Conservation (phyloP, 768 basidiomycete genomes). For the Serendipita sp. region DNA sequence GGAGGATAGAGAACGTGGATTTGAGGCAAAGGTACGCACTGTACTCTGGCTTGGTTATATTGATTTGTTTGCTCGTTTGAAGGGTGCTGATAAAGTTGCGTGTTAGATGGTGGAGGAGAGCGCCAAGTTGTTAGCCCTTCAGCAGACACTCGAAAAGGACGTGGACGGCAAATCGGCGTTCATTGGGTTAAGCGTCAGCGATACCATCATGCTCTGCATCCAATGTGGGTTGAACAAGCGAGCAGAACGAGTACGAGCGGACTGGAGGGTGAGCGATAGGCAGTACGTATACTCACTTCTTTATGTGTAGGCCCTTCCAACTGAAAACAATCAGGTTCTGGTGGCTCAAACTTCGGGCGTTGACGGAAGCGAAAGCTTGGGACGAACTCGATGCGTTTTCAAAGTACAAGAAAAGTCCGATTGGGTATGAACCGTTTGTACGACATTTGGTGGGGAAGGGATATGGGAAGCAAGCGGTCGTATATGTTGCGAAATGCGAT, state of each 20-base stretch:
- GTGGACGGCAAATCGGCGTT: constrained; percentile 60
- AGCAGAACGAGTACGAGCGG: constrained; percentile 75
- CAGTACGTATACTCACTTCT: constrained; percentile 37
- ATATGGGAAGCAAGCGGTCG: constrained; percentile 55
- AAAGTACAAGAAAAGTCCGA: constrained; percentile 77
- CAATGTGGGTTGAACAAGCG: constrained; percentile 67
- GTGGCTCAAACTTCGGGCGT: constrained; percentile 77
- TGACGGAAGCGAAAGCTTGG: constrained; percentile 70
- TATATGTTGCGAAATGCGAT: constrained; percentile 76
- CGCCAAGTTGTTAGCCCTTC: constrained; percentile 53
- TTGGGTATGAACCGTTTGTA: constrained; percentile 89
- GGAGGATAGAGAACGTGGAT: constrained; percentile 80
- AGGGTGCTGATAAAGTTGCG: not conserved
- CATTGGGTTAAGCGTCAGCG: constrained; percentile 73
- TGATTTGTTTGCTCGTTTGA: too few species aligned
- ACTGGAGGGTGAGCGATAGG: constrained; percentile 93
- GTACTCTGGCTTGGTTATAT: not conserved
- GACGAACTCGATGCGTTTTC: constrained; percentile 75
- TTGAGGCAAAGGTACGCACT: constrained; percentile 67
- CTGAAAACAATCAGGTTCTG: constrained; percentile 51
- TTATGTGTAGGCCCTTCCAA: too few species aligned
- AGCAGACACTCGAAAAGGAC: constrained; percentile 83
- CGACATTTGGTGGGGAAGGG: constrained; percentile 61
- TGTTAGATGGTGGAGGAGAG: constrained; percentile 83
- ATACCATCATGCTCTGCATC: constrained; percentile 67